These are phyloP conservation scores for Didymella sp. DNA, from an alignment of 2,329 filamentous ascomycete genomes.

Conservation along the genomic window DNA sequence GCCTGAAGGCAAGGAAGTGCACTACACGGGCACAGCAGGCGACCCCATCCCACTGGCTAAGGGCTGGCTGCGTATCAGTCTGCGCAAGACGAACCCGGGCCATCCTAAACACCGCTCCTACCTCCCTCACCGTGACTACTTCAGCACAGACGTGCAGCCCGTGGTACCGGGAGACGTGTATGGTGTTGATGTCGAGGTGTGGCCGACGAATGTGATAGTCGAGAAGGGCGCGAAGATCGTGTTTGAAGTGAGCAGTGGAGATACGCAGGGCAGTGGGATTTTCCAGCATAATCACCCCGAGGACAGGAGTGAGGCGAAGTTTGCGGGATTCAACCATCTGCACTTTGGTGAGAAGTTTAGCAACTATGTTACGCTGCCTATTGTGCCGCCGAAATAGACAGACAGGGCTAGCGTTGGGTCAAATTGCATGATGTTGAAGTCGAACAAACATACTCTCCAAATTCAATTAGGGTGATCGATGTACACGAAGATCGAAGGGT, in stretches of 20 bases:
- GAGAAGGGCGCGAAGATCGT: slow-evolving; percentile 61
- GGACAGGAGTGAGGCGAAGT: slow-evolving; percentile 55
- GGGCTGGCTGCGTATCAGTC: slow-evolving; percentile 67
- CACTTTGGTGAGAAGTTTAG: slow-evolving; percentile 58
- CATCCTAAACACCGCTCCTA: slow-evolving; percentile 61
- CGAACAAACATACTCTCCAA: no score
- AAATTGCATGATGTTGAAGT: no score
- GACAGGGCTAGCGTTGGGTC: not conserved
- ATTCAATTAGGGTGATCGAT: no score
- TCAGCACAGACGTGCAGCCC: slow-evolving; percentile 58
- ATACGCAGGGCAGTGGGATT: slow-evolving; percentile 66
- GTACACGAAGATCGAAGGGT: no score
- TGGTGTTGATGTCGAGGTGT: slow-evolving; percentile 67
- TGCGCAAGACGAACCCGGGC: slow-evolving; percentile 61
- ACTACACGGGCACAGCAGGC: slow-evolving; percentile 70
- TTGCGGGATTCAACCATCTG: slow-evolving; percentile 60
- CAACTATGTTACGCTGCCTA: slow-evolving; percentile 62
- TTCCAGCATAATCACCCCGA: slow-evolving; percentile 61
- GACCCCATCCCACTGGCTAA: slow-evolving; percentile 69
- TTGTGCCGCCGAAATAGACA: slow-evolving; percentile 56
- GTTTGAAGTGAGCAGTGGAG: slow-evolving; percentile 61
- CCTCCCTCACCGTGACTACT: slow-evolving; percentile 66
- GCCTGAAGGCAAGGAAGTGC: slow-evolving; percentile 62
- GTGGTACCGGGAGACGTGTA: slow-evolving; percentile 65
- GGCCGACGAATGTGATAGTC: slow-evolving; percentile 68